A percentile compares a stretch with the other conserved stretches of the same genome.
Evolutionary conservation across 352 stramenopile genomes (phyloP).

Genomic region (Phytopythium helicoides): DNA sequence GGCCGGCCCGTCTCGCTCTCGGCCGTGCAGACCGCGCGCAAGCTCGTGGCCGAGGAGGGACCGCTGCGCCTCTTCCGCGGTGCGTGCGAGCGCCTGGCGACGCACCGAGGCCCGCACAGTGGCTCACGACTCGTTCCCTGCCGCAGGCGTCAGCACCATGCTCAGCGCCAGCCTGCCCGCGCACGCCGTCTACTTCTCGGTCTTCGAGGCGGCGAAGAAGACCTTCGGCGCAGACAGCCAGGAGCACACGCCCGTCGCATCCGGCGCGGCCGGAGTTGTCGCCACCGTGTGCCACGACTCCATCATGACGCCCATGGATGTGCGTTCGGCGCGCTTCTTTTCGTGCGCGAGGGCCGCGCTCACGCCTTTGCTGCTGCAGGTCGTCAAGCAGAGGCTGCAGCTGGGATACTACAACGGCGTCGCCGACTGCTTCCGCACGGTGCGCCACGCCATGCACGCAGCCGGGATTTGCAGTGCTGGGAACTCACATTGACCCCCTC

Average conservation of each 20-base stretch:
- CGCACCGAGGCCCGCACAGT: too few relatives aligned
- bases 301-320: constrained; percentile 98
- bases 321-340: too few relatives aligned
- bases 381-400: constrained; percentile 99
- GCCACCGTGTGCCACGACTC: constrained; percentile 97
- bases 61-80: constrained; percentile 91
- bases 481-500: neutral
- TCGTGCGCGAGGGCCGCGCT: too few relatives aligned
- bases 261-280: constrained; percentile 86
- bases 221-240: constrained; percentile 65
- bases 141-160: constrained; percentile 98
- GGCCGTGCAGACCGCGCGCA: constrained; percentile 57
- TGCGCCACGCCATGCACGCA: too few relatives aligned
- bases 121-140: too few relatives aligned
- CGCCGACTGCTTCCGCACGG: constrained; percentile 84
- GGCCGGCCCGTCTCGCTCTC: constrained; percentile 51
- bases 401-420: constrained; percentile 97
- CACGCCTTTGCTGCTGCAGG: constrained; percentile 32
- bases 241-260: constrained; percentile 70
- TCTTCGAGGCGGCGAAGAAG: constrained; percentile 91
- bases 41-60: constrained; percentile 66
- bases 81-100: too few relatives aligned
- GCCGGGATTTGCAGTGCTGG: too few relatives aligned
- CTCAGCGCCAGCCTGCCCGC: constrained; percentile 97
- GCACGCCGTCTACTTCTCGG: constrained; percentile 93